Evolutionary conservation across 192 early-diverging fungal genomes (phyloP).

Genomic region (Linnemannia elongata): DNA sequence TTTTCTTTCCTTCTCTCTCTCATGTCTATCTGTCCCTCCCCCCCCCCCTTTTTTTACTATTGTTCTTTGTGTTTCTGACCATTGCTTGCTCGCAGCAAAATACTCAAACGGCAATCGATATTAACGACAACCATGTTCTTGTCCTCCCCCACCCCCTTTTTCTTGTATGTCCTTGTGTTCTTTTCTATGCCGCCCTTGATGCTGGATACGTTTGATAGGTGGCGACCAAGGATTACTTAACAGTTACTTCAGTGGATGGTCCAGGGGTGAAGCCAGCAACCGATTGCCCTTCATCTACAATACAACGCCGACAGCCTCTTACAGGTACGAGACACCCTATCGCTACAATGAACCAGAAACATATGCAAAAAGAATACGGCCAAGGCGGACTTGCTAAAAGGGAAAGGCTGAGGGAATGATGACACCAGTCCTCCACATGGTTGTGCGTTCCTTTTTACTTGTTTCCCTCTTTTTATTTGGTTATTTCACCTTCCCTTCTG

Average conservation of each 20-base stretch:
- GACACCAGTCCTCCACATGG: conserved; percentile 8
- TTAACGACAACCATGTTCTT: background rate
- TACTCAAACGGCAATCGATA: background rate
- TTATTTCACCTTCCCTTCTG: background rate
- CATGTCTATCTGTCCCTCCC: too few species aligned
- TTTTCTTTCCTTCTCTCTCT: background rate
- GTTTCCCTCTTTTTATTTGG: background rate
- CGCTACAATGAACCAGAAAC: conserved; percentile 8
- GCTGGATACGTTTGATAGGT: conserved; percentile 59
- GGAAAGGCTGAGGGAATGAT: background rate
- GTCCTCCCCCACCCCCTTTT: background rate
- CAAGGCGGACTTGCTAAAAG: background rate
- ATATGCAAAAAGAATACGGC: background rate
- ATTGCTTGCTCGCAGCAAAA: background rate
- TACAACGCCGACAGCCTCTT: conserved; percentile 84
- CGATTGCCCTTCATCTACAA: conserved; percentile 94
- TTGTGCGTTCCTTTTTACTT: background rate
- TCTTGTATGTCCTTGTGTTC: background rate
- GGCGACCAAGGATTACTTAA: conserved; percentile 97
- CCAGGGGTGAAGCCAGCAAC: conserved; percentile 63
- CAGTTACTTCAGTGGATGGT: conserved; percentile 87
- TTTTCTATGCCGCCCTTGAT: background rate
- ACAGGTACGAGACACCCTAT: conserved; percentile 66
- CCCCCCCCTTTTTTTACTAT: background rate
- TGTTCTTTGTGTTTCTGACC: background rate